phyloP scores from a whole-genome alignment of 192 early-diverging fungal genomes.

The Chytriomyces hyalinus region DNA sequence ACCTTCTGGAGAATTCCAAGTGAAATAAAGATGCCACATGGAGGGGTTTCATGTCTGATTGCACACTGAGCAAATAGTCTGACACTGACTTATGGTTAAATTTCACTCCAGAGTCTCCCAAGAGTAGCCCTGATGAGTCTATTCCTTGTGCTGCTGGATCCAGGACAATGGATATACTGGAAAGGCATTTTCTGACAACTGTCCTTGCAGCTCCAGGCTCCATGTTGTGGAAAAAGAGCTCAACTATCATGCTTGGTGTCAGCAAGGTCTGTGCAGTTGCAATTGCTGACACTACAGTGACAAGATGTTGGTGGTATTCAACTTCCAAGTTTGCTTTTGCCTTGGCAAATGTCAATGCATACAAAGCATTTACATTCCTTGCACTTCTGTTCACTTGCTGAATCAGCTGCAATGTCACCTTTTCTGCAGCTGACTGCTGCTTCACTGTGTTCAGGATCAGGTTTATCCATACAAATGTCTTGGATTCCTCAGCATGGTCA shows the following conservation, averaged over 20 bases:
- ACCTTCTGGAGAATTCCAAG: not conserved
- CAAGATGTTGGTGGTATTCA: not conserved
- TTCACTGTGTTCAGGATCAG: not conserved
- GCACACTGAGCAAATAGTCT: not conserved
- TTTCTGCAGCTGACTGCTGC: not conserved
- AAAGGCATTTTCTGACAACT: not conserved
- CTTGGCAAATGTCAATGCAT: not conserved
- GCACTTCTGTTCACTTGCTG: not conserved
- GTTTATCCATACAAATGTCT: not conserved
- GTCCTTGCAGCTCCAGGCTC: not conserved
- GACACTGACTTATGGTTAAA: conserved; percentile 2
- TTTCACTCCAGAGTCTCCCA: not conserved
- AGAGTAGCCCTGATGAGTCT: not conserved
- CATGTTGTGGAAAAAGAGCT: not conserved
- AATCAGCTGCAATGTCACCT: not conserved
- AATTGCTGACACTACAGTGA: not conserved
- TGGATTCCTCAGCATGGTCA: not conserved
- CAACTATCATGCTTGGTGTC: not conserved
- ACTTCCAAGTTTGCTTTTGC: not conserved
- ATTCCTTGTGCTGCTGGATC: not conserved
- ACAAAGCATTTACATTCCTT: not conserved
- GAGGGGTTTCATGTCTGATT: not conserved
- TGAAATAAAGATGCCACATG: not conserved
- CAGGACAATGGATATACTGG: not conserved
- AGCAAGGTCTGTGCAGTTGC: not conserved